Percentiles rank a stretch among this genome's conserved stretches.
Evolutionary conservation across 2,329 filamentous ascomycete genomes (phyloP).

Genomic region (Falciphora oryzae): DNA sequence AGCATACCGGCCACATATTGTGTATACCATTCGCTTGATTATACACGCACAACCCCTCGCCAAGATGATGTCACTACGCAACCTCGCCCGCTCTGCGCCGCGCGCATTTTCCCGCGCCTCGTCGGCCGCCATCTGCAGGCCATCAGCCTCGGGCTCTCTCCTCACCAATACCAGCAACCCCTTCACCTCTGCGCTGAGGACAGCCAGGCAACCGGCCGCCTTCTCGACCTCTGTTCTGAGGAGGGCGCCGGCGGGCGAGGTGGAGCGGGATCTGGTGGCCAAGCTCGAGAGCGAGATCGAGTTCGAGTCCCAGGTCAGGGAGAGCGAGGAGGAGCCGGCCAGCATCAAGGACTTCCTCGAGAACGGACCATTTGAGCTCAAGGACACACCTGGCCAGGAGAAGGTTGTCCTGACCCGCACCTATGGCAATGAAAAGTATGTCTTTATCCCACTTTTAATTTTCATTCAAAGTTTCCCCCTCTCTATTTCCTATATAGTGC

Average conservation of each 20-base stretch:
- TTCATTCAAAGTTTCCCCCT: constrained; percentile 4
- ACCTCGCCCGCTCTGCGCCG: constrained; percentile 60
- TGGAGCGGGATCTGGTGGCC: constrained; percentile 72
- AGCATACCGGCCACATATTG: background rate
- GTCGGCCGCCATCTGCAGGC: constrained; percentile 43
- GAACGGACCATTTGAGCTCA: constrained; percentile 75
- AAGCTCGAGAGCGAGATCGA: constrained; percentile 82
- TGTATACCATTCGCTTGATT: constrained; percentile 9
- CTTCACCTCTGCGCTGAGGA: constrained; percentile 24
- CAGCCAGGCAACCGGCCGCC: constrained; percentile 21
- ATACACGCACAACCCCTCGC: constrained; percentile 11
- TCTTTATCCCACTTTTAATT: constrained; percentile 13
- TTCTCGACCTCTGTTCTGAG: constrained; percentile 46
- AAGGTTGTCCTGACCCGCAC: constrained; percentile 79
- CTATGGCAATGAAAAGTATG: constrained; percentile 83
- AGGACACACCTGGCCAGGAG: constrained; percentile 78
- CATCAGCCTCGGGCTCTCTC: constrained; percentile 33
- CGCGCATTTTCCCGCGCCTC: constrained; percentile 55
- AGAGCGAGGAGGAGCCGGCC: constrained; percentile 63
- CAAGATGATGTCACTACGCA: constrained; percentile 66
- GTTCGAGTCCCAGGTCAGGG: constrained; percentile 77
- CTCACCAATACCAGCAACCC: constrained; percentile 44
- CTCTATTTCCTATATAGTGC: constrained; percentile 1
- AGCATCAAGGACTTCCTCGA: constrained; percentile 85
- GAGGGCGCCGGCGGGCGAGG: constrained; percentile 35